Evolutionary conservation across 352 stramenopile species (phyloP).

Genomic region (Phytophthora ohioensis): DNA sequence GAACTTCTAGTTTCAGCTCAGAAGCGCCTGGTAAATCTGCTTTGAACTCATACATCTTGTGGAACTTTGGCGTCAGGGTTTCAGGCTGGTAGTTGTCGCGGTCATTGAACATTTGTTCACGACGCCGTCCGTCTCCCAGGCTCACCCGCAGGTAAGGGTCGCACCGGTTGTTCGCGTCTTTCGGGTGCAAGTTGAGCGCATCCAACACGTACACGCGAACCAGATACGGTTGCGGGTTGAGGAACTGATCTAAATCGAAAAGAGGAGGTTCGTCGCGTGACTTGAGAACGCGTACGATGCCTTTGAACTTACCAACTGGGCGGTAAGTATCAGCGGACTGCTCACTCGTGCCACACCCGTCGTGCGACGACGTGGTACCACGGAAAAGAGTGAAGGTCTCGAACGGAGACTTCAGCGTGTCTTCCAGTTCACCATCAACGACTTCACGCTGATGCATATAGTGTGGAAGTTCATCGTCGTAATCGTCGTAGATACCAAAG

Average conservation of each 20-base stretch:
- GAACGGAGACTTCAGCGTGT: constrained; percentile 79
- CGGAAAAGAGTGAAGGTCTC: constrained; percentile 83
- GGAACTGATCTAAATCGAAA: constrained; percentile 78
- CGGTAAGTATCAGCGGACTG: constrained; percentile 48
- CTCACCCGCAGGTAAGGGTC: constrained; percentile 89
- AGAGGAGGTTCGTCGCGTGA: constrained; percentile 73
- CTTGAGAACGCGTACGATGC: constrained; percentile 84
- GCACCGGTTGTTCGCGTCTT: constrained; percentile 84
- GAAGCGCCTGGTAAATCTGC: constrained; percentile 85
- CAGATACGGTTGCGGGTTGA: constrained; percentile 82
- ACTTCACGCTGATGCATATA: constrained; percentile 74
- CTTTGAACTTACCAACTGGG: constrained; percentile 90
- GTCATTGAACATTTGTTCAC: constrained; percentile 81
- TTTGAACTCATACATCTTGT: constrained; percentile 93
- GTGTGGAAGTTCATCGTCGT: constrained; percentile 69
- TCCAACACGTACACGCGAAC: constrained; percentile 91
- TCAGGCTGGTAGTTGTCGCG: constrained; percentile 77
- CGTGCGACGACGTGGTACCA: constrained; percentile 52
- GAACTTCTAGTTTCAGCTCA: constrained; percentile 71
- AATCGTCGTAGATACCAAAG: constrained; percentile 48
- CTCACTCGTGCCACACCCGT: constrained; percentile 43
- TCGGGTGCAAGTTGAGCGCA: constrained; percentile 79
- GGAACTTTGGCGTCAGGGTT: constrained; percentile 89
- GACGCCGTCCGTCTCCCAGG: constrained; percentile 78
- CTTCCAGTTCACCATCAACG: constrained; percentile 68